Percentiles rank a stretch among this genome's conserved stretches.
phyloP scores from a whole-genome alignment of 2,329 filamentous ascomycete species.

The Nemania diffusa region DNA sequence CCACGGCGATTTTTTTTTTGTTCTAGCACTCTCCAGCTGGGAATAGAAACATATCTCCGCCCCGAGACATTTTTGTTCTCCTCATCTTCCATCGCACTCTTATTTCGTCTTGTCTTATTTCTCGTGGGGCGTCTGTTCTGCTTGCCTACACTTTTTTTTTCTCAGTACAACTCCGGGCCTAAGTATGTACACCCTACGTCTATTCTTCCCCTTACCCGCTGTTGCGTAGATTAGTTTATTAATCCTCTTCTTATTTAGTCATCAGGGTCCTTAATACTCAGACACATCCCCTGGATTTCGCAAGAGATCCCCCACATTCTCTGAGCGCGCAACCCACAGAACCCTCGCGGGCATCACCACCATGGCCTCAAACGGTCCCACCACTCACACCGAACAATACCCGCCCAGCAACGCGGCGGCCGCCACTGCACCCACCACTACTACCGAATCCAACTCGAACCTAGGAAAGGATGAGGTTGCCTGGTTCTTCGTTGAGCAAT shows the following conservation, averaged over 20 bases:
- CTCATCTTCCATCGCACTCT: constrained; percentile 29
- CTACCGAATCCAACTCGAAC: constrained; percentile 52
- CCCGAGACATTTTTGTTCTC: constrained; percentile 30
- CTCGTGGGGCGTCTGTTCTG: constrained; percentile 32
- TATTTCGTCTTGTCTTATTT: constrained; percentile 28
- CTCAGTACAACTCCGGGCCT: constrained; percentile 23
- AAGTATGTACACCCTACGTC: constrained; percentile 28
- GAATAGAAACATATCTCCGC: constrained; percentile 23
- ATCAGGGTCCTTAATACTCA: constrained; percentile 18
- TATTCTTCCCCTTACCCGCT: neutral
- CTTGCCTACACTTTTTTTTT: constrained; percentile 29
- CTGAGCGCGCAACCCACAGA: constrained; percentile 32
- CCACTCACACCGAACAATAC: constrained; percentile 57
- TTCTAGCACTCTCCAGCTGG: constrained; percentile 20
- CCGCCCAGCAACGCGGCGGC: constrained; percentile 48
- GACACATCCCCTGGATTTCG: constrained; percentile 24
- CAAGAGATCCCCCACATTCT: constrained; percentile 21
- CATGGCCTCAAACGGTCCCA: constrained; percentile 70
- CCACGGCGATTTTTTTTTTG: constrained; percentile 16
- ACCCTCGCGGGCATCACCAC: constrained; percentile 41
- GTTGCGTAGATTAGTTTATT: constrained; percentile 16
- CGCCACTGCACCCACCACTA: constrained; percentile 46
- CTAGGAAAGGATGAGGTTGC: constrained; percentile 91
- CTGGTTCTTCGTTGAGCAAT: constrained; percentile 99
- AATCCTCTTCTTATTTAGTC: constrained; percentile 18